Evolutionary conservation across 2,329 filamentous ascomycete genomes (phyloP).

Genomic region (Ophiostoma angusticollis): DNA sequence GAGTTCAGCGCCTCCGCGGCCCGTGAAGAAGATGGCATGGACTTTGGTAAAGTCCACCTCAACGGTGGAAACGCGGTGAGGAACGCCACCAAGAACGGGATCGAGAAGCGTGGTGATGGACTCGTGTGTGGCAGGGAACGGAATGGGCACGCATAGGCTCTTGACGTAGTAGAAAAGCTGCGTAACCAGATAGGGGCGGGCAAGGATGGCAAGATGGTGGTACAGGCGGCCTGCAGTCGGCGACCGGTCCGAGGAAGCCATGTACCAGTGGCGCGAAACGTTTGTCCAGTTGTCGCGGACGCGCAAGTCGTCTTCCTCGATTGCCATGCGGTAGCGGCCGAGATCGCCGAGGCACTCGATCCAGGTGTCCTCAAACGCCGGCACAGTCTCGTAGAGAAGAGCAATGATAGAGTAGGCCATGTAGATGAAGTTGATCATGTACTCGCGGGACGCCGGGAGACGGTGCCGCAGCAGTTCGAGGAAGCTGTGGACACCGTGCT

Average conservation of each 20-base stretch:
- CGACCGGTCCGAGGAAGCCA: conserved; percentile 62
- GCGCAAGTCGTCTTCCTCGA: conserved; percentile 66
- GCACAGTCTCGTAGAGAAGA: conserved; percentile 72
- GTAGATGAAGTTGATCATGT: conserved; percentile 87
- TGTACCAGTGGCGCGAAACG: conserved; percentile 75
- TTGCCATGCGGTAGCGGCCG: conserved; percentile 76
- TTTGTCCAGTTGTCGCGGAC: conserved; percentile 72
- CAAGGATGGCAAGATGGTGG: conserved; percentile 74
- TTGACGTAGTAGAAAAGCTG: conserved; percentile 64
- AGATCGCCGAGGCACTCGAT: conserved; percentile 86
- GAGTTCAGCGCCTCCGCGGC: conserved; percentile 34
- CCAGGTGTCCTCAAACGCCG: conserved; percentile 77
- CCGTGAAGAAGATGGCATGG: conserved; percentile 52
- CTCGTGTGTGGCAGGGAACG: conserved; percentile 55
- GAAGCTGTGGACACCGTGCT: conserved; percentile 79
- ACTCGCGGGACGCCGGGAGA: conserved; percentile 64
- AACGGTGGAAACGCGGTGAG: conserved; percentile 25
- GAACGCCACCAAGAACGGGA: conserved; percentile 29
- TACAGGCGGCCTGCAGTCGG: conserved; percentile 69
- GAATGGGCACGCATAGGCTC: conserved; percentile 52
- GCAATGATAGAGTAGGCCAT: conserved; percentile 84
- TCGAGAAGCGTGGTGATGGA: conserved; percentile 59
- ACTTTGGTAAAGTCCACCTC: conserved; percentile 51
- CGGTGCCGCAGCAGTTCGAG: conserved; percentile 63
- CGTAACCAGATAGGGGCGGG: conserved; percentile 53